Percentiles rank a stretch among this genome's conserved stretches.
These are phyloP conservation scores for Croton setiger DNA, from an alignment of 441 rosid species.

Conservation along the genomic window DNA sequence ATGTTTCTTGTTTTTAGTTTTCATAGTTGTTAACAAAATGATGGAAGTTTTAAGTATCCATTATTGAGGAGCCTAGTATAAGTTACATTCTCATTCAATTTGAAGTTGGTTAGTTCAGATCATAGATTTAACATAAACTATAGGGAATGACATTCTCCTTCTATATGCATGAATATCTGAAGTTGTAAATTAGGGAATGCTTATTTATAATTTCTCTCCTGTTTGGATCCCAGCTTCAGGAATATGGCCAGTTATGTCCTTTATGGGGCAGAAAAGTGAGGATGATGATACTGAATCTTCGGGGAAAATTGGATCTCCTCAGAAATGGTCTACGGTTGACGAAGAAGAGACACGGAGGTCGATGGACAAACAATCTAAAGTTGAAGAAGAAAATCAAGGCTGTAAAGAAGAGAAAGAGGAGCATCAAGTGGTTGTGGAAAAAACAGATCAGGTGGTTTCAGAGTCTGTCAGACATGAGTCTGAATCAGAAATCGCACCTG, in stretches of 20 bases:
- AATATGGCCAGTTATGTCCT: slow-evolving; percentile 78
- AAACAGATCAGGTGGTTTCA: slow-evolving; percentile 30
- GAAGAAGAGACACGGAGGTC: slow-evolving; percentile 31
- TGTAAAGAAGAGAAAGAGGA: slow-evolving; percentile 28
- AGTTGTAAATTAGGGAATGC: slow-evolving; percentile 6
- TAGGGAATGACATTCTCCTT: background rate
- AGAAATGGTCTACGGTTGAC: slow-evolving; percentile 30
- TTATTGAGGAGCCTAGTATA: background rate
- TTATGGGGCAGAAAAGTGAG: slow-evolving; percentile 68
- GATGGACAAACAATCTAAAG: slow-evolving; percentile 23
- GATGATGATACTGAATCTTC: slow-evolving; percentile 36
- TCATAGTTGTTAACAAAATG: background rate
- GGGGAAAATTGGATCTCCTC: slow-evolving; percentile 34
- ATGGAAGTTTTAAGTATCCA: background rate
- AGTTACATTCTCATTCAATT: slow-evolving; percentile 4
- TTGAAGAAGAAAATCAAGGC: slow-evolving; percentile 41
- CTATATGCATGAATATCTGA: background rate
- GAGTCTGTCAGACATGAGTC: slow-evolving; percentile 38
- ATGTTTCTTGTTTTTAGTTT: background rate
- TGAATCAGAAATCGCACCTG: slow-evolving; percentile 32
- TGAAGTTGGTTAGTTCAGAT: background rate
- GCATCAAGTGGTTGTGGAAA: slow-evolving; percentile 30
- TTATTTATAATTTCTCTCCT: slow-evolving; percentile 4
- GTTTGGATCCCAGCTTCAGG: slow-evolving; percentile 48
- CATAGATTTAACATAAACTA: background rate